A percentile compares a stretch with the other conserved stretches of the same genome.
Conservation (phyloP, 345 rosid genomes). For the Gynandropsis gynandra region DNA sequence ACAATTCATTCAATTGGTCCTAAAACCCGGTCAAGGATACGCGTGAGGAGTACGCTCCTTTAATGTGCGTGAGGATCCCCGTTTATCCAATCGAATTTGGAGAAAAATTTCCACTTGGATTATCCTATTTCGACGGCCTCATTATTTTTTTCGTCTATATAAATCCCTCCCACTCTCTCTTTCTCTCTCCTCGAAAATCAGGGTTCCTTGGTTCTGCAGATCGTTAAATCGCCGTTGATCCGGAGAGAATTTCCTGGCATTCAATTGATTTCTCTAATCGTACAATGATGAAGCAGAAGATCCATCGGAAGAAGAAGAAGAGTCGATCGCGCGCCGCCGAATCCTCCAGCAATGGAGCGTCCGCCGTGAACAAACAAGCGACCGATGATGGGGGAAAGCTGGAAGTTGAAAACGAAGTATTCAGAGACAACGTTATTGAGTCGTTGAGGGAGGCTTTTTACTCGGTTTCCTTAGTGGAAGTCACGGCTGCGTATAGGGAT, state of each 20-base stretch:
- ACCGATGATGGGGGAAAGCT: constrained; percentile 9
- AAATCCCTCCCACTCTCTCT: constrained; percentile 15
- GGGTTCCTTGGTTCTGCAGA: constrained; percentile 9
- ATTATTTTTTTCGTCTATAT: not conserved
- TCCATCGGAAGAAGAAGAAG: constrained; percentile 41
- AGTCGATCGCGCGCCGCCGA: constrained; percentile 24
- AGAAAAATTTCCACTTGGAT: constrained; percentile 8
- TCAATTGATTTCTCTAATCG: not conserved
- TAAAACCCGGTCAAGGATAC: too few relatives aligned
- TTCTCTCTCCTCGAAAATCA: constrained; percentile 19
- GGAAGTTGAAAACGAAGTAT: constrained; percentile 5
- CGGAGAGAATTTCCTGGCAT: not conserved
- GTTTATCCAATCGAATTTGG: constrained; percentile 17
- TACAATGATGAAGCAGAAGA: constrained; percentile 36
- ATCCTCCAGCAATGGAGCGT: constrained; percentile 15
- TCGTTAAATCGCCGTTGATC: not conserved
- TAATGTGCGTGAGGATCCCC: not conserved
- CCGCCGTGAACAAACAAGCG: constrained; percentile 23
- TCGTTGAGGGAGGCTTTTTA: constrained; percentile 48
- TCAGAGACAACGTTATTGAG: constrained; percentile 6
- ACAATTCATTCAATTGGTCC: not conserved
- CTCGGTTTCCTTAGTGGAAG: constrained; percentile 49
- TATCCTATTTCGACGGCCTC: constrained; percentile 9
- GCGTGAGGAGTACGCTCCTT: not conserved
- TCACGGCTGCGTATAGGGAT: constrained; percentile 33